These are phyloP conservation scores for Tephrocybe rancida DNA, from an alignment of 768 basidiomycete species.

Conservation along the genomic window DNA sequence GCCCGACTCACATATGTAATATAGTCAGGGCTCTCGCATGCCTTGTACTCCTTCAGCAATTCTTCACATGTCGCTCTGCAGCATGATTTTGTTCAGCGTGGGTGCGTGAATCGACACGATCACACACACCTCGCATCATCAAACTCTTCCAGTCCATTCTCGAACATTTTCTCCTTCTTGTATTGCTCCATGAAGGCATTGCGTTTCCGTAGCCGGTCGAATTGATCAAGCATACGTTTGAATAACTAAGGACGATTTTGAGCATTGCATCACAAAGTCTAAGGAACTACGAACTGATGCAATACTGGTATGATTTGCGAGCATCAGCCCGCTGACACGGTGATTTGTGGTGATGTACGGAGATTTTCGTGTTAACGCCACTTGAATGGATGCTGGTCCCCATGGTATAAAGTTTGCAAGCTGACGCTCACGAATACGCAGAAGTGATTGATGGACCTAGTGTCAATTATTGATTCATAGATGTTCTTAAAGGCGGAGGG, in stretches of 20 bases:
- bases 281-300: conserved; percentile 67
- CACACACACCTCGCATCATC: conserved; percentile 86
- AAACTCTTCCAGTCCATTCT: conserved; percentile 92
- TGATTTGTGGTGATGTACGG: conserved; percentile 89
- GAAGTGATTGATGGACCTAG: conserved; percentile 94
- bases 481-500: neutral
- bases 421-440: conserved; percentile 95
- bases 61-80: conserved; percentile 83
- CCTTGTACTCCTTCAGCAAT: conserved; percentile 91
- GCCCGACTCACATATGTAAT: conserved; percentile 61
- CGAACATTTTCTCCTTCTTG: conserved; percentile 96
- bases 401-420: conserved; percentile 98
- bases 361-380: conserved; percentile 89
- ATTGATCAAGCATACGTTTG: conserved; percentile 95
- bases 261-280: conserved; percentile 2
- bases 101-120: neutral
- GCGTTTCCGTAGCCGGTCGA: conserved; percentile 80
- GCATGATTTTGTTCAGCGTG: neutral
- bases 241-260: conserved; percentile 62
- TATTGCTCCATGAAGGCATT: conserved; percentile 98
- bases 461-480: conserved; percentile 5
- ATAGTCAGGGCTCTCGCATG: conserved; percentile 94
- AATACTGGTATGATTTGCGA: conserved; percentile 99
- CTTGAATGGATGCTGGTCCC: conserved; percentile 98
- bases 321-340: conserved; percentile 96